phyloP scores from a whole-genome alignment of 352 stramenopile genomes.

The Pythium aquatile region DNA sequence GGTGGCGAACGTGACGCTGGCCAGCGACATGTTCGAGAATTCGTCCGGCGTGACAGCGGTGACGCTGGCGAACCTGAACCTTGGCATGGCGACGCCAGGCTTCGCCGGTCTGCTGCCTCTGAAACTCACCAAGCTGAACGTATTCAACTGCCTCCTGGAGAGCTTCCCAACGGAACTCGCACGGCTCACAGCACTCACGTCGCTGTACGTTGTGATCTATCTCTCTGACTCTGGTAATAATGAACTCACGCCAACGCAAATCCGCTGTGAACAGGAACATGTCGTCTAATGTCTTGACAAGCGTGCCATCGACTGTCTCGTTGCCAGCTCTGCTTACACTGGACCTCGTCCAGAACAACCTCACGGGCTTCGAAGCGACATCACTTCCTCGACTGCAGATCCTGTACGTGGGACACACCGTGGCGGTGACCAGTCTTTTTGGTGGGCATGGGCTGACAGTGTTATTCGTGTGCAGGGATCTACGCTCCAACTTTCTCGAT shows the following conservation, averaged over 20 bases:
- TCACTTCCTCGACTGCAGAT: slow-evolving; percentile 3
- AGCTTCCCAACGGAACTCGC: slow-evolving; percentile 10
- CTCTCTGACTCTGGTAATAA: too few relatives aligned
- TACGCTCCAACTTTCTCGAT: slow-evolving; percentile 8
- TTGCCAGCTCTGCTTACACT: slow-evolving; percentile 4
- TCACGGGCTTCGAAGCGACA: slow-evolving; percentile 2
- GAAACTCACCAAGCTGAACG: not conserved
- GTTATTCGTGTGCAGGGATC: not conserved
- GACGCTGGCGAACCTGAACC: slow-evolving; percentile 12
- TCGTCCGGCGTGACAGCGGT: slow-evolving; percentile 13
- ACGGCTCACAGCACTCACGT: not conserved
- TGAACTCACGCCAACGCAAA: not conserved
- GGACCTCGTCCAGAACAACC: slow-evolving; percentile 15
- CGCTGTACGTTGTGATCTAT: slow-evolving; percentile 6
- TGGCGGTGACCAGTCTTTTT: not conserved
- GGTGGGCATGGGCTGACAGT: not conserved
- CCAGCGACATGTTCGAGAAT: slow-evolving; percentile 11
- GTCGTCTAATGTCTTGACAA: slow-evolving; percentile 10
- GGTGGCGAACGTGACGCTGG: slow-evolving; percentile 17
- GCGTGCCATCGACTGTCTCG: not conserved
- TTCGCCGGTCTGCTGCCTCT: not conserved
- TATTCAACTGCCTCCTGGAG: slow-evolving; percentile 10
- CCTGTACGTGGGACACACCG: not conserved
- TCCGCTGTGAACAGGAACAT: slow-evolving; percentile 11
- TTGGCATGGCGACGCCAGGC: not conserved